These are phyloP conservation scores for Prunus fruticosa DNA, from an alignment of 306 rosid genomes.

Conservation along the genomic window DNA sequence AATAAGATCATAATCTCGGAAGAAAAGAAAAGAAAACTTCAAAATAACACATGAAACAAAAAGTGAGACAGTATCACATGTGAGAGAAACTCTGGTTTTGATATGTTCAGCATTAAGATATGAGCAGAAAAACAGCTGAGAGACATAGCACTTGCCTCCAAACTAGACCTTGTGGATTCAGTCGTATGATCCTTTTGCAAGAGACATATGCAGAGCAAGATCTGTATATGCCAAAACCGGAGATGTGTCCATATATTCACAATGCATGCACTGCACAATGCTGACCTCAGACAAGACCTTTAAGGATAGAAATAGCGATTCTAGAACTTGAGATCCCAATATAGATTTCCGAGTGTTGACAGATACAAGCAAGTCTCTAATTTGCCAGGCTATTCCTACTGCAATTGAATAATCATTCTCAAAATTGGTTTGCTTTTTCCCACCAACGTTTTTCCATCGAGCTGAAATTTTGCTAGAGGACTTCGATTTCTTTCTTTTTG, in stretches of 20 bases:
- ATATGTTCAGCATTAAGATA: conserved; percentile 2
- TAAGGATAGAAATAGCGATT: conserved; percentile 49
- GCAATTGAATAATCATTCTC: conserved; percentile 79
- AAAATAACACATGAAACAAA: not conserved
- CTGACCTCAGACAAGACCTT: conserved; percentile 72
- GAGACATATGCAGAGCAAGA: conserved; percentile 66
- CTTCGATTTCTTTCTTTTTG: conserved; percentile 46
- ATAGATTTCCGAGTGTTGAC: conserved; percentile 53
- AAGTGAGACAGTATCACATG: not conserved
- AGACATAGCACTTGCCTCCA: conserved; percentile 50
- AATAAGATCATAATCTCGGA: too few relatives aligned
- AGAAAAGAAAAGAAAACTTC: not conserved
- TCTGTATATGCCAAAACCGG: conserved; percentile 72
- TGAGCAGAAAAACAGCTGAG: not conserved
- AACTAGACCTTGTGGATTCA: conserved; percentile 44
- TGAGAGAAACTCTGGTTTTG: not conserved
- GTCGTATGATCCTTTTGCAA: conserved; percentile 35
- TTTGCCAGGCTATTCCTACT: conserved; percentile 85
- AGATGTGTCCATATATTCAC: conserved; percentile 52
- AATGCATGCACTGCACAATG: conserved; percentile 56
- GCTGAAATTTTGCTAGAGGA: conserved; percentile 47
- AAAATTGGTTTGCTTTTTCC: conserved; percentile 48
- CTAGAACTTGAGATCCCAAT: conserved; percentile 53
- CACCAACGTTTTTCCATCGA: conserved; percentile 41
- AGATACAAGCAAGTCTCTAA: conserved; percentile 61